A percentile compares a stretch with the other conserved stretches of the same genome.
Conservation (phyloP, 1,284 basidiomycete species). For the Cutaneotrichosporon sp. region DNA sequence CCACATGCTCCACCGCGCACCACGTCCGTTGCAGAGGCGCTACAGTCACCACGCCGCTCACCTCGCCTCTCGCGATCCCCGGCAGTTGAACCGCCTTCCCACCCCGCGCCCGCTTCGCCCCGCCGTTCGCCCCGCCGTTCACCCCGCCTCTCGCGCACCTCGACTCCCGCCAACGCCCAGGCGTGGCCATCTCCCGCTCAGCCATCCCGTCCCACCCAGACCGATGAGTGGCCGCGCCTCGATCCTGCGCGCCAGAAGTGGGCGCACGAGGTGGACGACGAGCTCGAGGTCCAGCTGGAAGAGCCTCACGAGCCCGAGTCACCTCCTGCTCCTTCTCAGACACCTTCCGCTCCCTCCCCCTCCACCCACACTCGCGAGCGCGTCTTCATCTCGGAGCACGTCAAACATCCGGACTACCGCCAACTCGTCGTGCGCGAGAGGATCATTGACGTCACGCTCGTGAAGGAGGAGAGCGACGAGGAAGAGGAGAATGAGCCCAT, state of each 20-base stretch:
- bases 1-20: not conserved
- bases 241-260: not conserved
- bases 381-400: not conserved
- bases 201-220: not conserved
- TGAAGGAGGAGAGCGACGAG: not conserved
- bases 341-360: too few relatives aligned
- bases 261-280: not conserved
- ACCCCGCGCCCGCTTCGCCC: not conserved
- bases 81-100: too few relatives aligned
- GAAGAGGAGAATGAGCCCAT: slow-evolving; percentile 40
- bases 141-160: not conserved
- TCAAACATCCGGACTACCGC: not conserved
- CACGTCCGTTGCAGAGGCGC: not conserved
- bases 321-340: too few relatives aligned
- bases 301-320: too few relatives aligned
- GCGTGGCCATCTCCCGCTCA: too few relatives aligned
- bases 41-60: not conserved
- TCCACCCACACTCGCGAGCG: not conserved
- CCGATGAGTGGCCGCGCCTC: not conserved
- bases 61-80: not conserved
- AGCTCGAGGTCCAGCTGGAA: not conserved
- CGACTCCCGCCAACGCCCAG: not conserved
- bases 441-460: not conserved
- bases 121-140: not conserved
- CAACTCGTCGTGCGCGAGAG: not conserved